A percentile compares a stretch with the other conserved stretches of the same genome.
Conservation (phyloP, 352 stramenopile species). For the Pythium vanterpoolii region DNA sequence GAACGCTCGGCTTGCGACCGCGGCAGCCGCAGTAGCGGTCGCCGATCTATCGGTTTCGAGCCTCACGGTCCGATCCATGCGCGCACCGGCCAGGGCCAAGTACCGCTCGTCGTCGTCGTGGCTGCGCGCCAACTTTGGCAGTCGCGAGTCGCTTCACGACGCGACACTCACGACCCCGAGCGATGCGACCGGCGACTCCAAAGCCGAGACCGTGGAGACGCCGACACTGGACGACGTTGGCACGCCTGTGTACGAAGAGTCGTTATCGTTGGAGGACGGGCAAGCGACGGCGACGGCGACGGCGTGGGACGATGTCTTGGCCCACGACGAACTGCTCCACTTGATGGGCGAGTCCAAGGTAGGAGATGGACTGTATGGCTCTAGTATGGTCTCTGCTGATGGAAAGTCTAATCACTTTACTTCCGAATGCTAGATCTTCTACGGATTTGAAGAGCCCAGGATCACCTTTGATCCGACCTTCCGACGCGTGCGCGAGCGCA, state of each 20-base stretch:
- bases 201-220: constrained; percentile 5
- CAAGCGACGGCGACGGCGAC: constrained; percentile 10
- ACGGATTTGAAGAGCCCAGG: constrained; percentile 68
- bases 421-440: constrained; percentile 46
- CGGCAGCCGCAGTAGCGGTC: not conserved
- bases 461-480: constrained; percentile 81
- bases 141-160: constrained; percentile 1
- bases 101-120: constrained; percentile 14
- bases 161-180: not conserved
- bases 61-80: not conserved
- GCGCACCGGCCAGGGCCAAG: constrained; percentile 7
- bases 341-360: constrained; percentile 36
- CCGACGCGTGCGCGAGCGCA: constrained; percentile 49
- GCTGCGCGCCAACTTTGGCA: constrained; percentile 13
- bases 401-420: not conserved
- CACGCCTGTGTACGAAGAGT: constrained; percentile 5
- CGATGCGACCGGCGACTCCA: constrained; percentile 4
- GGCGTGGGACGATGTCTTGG: constrained; percentile 63
- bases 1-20: constrained; percentile 16
- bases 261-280: not conserved
- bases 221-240: constrained; percentile 1
- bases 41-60: not conserved
- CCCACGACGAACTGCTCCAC: constrained; percentile 69
- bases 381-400: too few species aligned
- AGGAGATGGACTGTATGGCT: too few species aligned